phyloP scores from a whole-genome alignment of 148 eudicot species.

The Rheum nobile region DNA sequence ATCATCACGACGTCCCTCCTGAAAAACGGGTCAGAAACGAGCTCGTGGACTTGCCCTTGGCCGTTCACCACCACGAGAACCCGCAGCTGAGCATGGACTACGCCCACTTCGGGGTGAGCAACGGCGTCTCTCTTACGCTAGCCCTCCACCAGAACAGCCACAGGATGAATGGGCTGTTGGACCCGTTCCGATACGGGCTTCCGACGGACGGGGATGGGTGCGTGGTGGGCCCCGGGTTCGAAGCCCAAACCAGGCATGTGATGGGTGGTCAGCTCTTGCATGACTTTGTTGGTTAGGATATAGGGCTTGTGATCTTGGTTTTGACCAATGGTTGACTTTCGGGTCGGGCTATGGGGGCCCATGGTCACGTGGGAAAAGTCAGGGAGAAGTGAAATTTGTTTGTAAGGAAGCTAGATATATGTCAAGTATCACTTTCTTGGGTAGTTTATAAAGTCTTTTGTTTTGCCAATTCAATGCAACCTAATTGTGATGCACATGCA shows the following conservation, averaged over 20 bases:
- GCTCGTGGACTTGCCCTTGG: not conserved
- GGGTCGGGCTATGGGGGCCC: not conserved
- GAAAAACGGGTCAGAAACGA: conserved; percentile 8
- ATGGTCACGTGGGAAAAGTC: not conserved
- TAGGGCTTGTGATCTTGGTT: not conserved
- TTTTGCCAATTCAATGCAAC: not conserved
- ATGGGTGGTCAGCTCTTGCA: conserved; percentile 13
- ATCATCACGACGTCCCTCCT: not conserved
- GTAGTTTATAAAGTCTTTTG: not conserved
- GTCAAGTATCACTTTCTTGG: not conserved
- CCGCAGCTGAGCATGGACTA: conserved; percentile 5
- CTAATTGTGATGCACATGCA: not conserved
- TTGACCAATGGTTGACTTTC: not conserved
- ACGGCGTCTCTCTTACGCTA: conserved; percentile 9
- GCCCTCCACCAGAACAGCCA: conserved; percentile 13
- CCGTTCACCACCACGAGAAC: not conserved
- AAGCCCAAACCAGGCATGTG: not conserved
- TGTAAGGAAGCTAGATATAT: not conserved
- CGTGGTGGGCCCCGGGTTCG: conserved; percentile 8
- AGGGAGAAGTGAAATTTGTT: not conserved
- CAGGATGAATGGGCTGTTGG: not conserved
- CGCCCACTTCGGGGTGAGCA: not conserved
- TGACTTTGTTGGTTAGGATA: conserved; percentile 9
- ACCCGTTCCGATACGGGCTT: conserved; percentile 2
- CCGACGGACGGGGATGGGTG: not conserved